Evolutionary conservation across 2,329 filamentous ascomycete species (phyloP).

Genomic region (Raffaelea ambrosiae): DNA sequence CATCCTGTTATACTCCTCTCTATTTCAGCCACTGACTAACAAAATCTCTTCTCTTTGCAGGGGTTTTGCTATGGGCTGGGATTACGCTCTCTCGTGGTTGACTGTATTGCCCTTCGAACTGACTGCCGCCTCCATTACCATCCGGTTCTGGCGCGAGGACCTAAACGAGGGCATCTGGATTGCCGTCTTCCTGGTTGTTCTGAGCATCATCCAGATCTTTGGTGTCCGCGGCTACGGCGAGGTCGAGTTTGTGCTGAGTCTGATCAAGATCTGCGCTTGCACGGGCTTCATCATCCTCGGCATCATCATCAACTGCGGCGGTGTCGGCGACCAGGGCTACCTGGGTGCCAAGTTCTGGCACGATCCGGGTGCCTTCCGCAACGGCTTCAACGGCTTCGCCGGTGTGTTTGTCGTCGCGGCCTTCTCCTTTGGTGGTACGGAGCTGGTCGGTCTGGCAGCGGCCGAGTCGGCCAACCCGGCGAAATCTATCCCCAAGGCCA

Average conservation of each 20-base stretch:
- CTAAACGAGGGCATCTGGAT: slow-evolving; percentile 48
- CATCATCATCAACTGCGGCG: slow-evolving; percentile 50
- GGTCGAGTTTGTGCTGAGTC: slow-evolving; percentile 49
- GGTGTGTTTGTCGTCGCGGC: slow-evolving; percentile 43
- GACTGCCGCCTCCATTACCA: slow-evolving; percentile 44
- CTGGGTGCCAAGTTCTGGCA: slow-evolving; percentile 55
- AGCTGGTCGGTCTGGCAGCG: slow-evolving; percentile 43
- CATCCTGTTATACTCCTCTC: neutral
- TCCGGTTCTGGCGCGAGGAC: slow-evolving; percentile 42
- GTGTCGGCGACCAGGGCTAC: slow-evolving; percentile 46
- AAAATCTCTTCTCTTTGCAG: too few relatives aligned
- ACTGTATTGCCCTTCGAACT: slow-evolving; percentile 45
- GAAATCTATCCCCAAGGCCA: slow-evolving; percentile 38
- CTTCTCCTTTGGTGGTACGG: slow-evolving; percentile 43
- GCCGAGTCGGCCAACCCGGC: slow-evolving; percentile 41
- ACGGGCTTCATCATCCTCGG: slow-evolving; percentile 58
- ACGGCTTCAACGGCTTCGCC: slow-evolving; percentile 42
- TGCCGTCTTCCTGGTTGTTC: slow-evolving; percentile 42
- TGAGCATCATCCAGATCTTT: slow-evolving; percentile 45
- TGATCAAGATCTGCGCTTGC: slow-evolving; percentile 50
- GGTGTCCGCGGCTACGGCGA: slow-evolving; percentile 50
- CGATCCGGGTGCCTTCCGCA: slow-evolving; percentile 44
- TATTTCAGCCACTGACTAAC: neutral
- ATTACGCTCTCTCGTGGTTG: slow-evolving; percentile 41
- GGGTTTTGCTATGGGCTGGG: slow-evolving; percentile 46